Evolutionary conservation across 2,329 filamentous ascomycete species (phyloP).

Genomic region (Conoideocrella luteorostrata): DNA sequence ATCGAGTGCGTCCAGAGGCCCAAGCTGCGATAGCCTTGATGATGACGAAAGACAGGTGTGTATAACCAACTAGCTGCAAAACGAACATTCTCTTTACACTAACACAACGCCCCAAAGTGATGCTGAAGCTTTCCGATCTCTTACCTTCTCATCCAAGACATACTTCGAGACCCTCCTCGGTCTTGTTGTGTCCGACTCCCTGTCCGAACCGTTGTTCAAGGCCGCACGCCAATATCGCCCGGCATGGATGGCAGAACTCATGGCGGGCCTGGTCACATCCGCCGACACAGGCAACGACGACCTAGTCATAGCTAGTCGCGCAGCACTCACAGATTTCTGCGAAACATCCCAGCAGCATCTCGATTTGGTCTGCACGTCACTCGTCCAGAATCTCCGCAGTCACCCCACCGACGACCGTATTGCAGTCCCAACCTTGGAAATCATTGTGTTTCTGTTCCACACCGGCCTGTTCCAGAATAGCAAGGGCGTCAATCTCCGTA

Average conservation of each 20-base stretch:
- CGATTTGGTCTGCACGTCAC: conserved; percentile 39
- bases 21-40: conserved; percentile 45
- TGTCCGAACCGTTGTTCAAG: conserved; percentile 30
- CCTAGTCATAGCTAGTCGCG: conserved; percentile 61
- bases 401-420: conserved; percentile 61
- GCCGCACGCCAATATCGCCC: conserved; percentile 25
- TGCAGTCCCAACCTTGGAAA: conserved; percentile 68
- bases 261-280: conserved; percentile 65
- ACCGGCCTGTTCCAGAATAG: conserved; percentile 40
- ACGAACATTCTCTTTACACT: background rate
- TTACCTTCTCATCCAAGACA: conserved; percentile 49
- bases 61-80: conserved; percentile 6
- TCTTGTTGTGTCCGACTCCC: conserved; percentile 31
- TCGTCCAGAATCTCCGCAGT: conserved; percentile 47
- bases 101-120: conserved; percentile 21
- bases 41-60: conserved; percentile 42
- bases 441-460: conserved; percentile 71
- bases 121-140: conserved; percentile 25
- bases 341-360: conserved; percentile 31
- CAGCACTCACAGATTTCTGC: conserved; percentile 55
- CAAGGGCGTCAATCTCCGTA: conserved; percentile 38
- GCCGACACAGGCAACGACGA: conserved; percentile 74
- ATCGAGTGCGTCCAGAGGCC: conserved; percentile 70
- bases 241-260: conserved; percentile 44
- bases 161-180: conserved; percentile 53